Conservation (phyloP, 768 basidiomycete species). For the Phaeotremella fagi region DNA sequence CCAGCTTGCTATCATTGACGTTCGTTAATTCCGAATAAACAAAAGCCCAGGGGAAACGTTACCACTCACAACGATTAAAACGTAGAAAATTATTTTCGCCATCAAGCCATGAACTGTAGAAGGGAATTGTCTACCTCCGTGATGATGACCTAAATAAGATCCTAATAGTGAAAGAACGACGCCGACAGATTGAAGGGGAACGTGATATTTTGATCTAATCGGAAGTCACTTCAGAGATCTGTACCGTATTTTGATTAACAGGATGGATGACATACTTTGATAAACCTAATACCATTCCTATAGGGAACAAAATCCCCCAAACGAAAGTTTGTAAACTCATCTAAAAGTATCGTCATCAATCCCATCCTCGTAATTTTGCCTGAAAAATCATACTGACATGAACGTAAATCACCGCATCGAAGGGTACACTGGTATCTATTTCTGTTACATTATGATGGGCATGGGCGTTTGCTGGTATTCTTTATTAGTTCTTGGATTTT, state of each 20-base stretch:
- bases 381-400: no score
- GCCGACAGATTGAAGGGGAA: conserved; percentile 72
- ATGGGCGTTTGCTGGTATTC: conserved; percentile 29
- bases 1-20: conserved; percentile 54
- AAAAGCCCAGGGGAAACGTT: no score
- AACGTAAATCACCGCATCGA: conserved; percentile 74
- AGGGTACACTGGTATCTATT: conserved; percentile 60
- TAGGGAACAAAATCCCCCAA: conserved; percentile 83
- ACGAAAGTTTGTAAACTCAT: conserved; percentile 69
- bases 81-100: conserved; percentile 60
- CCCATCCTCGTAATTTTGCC: no score
- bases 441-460: conserved; percentile 62
- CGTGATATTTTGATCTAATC: conserved; percentile 71
- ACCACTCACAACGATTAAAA: conserved; percentile 52
- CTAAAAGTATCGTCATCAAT: conserved; percentile 10
- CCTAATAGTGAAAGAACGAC: conserved; percentile 67
- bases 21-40: not conserved
- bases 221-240: no score
- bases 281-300: conserved; percentile 55
- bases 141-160: conserved; percentile 78
- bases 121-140: conserved; percentile 72
- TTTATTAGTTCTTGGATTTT: no score
- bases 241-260: no score
- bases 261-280: conserved; percentile 56
- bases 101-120: conserved; percentile 65